Percentiles rank a stretch among this genome's conserved stretches.
These are phyloP conservation scores for Chaetoceros muelleri DNA, from an alignment of 108 stramenopile species.

Conservation along the genomic window DNA sequence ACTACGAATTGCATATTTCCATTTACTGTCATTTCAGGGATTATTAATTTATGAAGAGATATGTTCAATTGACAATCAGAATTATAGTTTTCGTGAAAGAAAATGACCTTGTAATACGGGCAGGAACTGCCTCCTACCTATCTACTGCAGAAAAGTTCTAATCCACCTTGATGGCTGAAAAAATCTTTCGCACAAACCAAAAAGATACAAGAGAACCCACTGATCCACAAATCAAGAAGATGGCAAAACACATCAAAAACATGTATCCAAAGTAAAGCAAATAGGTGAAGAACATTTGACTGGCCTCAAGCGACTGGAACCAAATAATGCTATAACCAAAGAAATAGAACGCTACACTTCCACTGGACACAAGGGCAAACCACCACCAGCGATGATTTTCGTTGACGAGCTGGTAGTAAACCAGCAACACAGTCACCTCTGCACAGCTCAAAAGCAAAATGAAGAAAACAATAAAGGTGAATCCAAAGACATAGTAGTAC, in stretches of 20 bases:
- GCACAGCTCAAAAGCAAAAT: slow-evolving; percentile 93
- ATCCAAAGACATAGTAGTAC: slow-evolving; percentile 99
- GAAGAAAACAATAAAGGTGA: slow-evolving; percentile 90
- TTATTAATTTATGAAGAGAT: too few species aligned
- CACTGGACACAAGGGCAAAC: slow-evolving; percentile 92
- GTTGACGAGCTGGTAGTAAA: slow-evolving; percentile 97
- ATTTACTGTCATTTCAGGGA: too few species aligned
- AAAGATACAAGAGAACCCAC: slow-evolving; percentile 86
- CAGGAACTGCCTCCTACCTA: too few species aligned
- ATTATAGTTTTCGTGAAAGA: too few species aligned
- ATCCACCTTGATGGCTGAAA: slow-evolving; percentile 93
- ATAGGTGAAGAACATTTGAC: slow-evolving; percentile 92
- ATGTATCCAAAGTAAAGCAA: slow-evolving; percentile 98
- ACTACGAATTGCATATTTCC: too few species aligned
- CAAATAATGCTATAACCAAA: slow-evolving; percentile 90
- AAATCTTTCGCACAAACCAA: slow-evolving; percentile 95
- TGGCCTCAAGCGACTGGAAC: slow-evolving; percentile 85
- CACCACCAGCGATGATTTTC: slow-evolving; percentile 99
- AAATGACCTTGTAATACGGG: too few species aligned
- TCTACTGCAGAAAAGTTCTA: too few species aligned
- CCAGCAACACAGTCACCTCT: slow-evolving; percentile 92
- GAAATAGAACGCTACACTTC: slow-evolving; percentile 86
- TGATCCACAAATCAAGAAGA: slow-evolving; percentile 87
- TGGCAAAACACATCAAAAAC: slow-evolving; percentile 79
- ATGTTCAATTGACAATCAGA: too few species aligned